These are phyloP conservation scores for Ustilago shanxiensis DNA, from an alignment of 1,284 basidiomycete species.

Conservation along the genomic window DNA sequence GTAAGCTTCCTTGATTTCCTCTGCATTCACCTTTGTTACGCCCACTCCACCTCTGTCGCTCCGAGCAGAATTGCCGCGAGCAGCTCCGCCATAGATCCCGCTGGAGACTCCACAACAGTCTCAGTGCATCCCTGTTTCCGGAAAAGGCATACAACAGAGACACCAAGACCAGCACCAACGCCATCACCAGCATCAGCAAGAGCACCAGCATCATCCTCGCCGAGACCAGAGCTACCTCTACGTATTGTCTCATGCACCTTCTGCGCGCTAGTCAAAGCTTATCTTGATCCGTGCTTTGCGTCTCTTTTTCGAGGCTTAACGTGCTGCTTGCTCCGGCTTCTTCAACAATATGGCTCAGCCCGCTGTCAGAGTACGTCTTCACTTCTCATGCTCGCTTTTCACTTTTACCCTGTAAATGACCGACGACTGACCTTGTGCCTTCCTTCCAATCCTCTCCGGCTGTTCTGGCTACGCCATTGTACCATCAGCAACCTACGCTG, in stretches of 20 bases:
- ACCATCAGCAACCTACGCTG: constrained; percentile 31
- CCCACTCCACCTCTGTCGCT: neutral
- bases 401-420: neutral
- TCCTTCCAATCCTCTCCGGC: neutral
- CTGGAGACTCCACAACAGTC: neutral
- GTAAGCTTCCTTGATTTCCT: neutral
- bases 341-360: constrained; percentile 41
- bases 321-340: neutral
- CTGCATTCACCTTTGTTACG: constrained; percentile 1
- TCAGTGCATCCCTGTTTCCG: neutral
- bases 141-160: neutral
- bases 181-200: neutral
- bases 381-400: neutral
- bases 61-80: neutral
- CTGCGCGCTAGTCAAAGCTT: neutral
- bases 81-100: neutral
- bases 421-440: constrained; percentile 2
- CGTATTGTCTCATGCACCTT: constrained; percentile 13
- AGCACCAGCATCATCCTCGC: neutral
- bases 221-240: neutral
- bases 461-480: too few species aligned
- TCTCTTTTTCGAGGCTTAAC: constrained; percentile 12
- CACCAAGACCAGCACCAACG: too few species aligned
- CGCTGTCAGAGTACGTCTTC: constrained; percentile 38
- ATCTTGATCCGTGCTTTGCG: constrained; percentile 17